Base-by-base conservation (phyloP, 2,329 filamentous ascomycete genomes). In the Calonectria multiphialidica region DNA sequence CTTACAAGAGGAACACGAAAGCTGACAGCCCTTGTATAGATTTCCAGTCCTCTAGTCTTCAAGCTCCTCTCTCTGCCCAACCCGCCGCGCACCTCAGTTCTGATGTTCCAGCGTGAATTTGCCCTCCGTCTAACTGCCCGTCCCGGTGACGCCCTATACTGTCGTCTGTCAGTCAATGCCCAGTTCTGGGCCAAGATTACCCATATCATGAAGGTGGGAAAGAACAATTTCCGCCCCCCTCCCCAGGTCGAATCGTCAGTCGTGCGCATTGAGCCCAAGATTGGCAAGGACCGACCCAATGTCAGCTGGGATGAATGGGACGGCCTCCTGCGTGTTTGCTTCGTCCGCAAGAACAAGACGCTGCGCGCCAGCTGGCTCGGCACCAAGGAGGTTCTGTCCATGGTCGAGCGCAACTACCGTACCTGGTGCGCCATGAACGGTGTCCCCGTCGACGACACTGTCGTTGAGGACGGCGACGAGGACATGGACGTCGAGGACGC, bases 61-160 rank as follows among this genome's bases (percentile, higher is more conserved):
- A 92, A 96, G 84, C 91, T 98, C 57, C 90, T 98, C 64, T 91
- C 94, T 33, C 92, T 96, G 75, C 92, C 91, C 5, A 95, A 95
- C 50, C 93, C 95, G 0, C 97, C 97, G 0, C 88, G 96, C 40
- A 92, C 91, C 72, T 96, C 93, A 78, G 91, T 98, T 75, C 95
- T 98, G 85, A 98, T 98, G 95, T 97, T 98, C 80, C 96, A 98
- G 87, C 92, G 95, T 81, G 96, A 98, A 85, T 98, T 98, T 80
- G 96, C 96, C 21, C 92, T 98, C 83, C 91, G 96, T 45, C 87
- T 98, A 42, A 96, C 97, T 69, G 97, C 97, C 16, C 93, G 93
- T 53, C 95, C 96, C 0, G 95, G 95, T 10, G 96, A 98, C 81
- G 90, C 95, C 66, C 90, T 98, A 10, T 98, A 98, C 87, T 95